Percentiles rank a stretch among this genome's conserved stretches.
Evolutionary conservation across 176 grass and related monocot genomes (phyloP).

Genomic region (Pontederia paniculata): DNA sequence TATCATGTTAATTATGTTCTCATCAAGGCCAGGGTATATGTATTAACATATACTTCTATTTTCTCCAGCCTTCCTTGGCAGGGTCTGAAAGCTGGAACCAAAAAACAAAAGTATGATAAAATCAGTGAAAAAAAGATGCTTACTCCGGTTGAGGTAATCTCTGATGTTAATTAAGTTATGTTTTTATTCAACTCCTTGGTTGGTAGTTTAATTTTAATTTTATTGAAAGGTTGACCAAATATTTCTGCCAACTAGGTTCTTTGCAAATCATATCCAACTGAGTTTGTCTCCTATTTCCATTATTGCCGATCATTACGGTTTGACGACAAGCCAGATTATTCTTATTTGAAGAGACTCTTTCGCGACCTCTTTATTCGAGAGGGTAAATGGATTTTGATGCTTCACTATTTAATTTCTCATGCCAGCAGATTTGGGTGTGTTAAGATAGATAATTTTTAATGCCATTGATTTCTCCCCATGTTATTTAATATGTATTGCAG

Average conservation of each 20-base stretch:
- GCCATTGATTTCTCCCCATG: not conserved
- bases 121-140: slow-evolving; percentile 99
- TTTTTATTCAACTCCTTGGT: slow-evolving; percentile 12
- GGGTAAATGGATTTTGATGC: slow-evolving; percentile 29
- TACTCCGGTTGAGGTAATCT: slow-evolving; percentile 78
- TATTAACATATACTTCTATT: slow-evolving; percentile 17
- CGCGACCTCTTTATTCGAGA: slow-evolving; percentile 82
- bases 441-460: not conserved
- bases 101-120: slow-evolving; percentile 94
- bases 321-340: slow-evolving; percentile 85
- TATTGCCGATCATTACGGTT: slow-evolving; percentile 80
- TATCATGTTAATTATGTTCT: not conserved
- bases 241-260: slow-evolving; percentile 39
- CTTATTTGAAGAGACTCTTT: slow-evolving; percentile 79
- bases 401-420: slow-evolving; percentile 8
- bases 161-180: too few species aligned
- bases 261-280: slow-evolving; percentile 79
- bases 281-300: slow-evolving; percentile 84
- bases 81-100: slow-evolving; percentile 89
- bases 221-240: not conserved
- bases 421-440: not conserved
- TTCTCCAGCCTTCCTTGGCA: slow-evolving; percentile 82
- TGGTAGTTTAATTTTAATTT: not conserved
- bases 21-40: not conserved
- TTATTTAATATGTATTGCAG: slow-evolving; percentile 24